Evolutionary conservation across 2,329 filamentous ascomycete species (phyloP).

Genomic region (Penicillium sp.): DNA sequence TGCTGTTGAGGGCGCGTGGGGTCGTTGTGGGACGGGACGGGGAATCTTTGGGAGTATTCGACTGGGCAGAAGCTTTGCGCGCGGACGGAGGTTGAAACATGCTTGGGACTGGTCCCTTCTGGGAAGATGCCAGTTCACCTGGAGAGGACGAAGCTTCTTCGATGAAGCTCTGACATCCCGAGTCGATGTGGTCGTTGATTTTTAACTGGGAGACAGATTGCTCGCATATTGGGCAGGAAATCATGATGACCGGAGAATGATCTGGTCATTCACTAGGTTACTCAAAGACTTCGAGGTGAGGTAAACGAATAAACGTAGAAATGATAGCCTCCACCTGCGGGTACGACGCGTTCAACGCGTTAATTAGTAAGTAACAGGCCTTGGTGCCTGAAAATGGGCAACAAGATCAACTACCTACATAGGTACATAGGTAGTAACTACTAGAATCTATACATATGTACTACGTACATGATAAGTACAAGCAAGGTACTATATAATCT

Average conservation of each 20-base stretch:
- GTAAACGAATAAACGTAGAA: neutral
- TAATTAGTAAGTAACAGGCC: conserved; percentile 3
- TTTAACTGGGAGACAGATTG: conserved; percentile 52
- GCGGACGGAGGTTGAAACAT: conserved; percentile 56
- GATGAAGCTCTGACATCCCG: conserved; percentile 67
- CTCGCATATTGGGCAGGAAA: conserved; percentile 79
- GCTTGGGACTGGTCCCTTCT: conserved; percentile 45
- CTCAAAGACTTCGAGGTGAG: neutral
- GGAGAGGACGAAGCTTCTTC: conserved; percentile 49
- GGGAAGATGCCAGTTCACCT: conserved; percentile 33
- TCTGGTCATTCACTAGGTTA: neutral
- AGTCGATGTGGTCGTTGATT: conserved; percentile 92
- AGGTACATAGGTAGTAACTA: too few species aligned
- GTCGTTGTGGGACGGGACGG: conserved; percentile 23
- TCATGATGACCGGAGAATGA: conserved; percentile 38
- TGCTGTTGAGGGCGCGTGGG: conserved; percentile 27
- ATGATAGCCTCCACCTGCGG: neutral
- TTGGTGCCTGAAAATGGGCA: neutral
- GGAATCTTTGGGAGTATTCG: conserved; percentile 21
- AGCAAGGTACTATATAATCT: neutral
- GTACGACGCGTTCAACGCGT: conserved; percentile 2
- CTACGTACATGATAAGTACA: neutral
- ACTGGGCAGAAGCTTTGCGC: conserved; percentile 37
- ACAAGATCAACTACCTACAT: neutral
- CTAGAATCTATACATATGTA: neutral